These are phyloP conservation scores for Aquilaria agallochum DNA, from an alignment of 441 rosid species.

Conservation along the genomic window DNA sequence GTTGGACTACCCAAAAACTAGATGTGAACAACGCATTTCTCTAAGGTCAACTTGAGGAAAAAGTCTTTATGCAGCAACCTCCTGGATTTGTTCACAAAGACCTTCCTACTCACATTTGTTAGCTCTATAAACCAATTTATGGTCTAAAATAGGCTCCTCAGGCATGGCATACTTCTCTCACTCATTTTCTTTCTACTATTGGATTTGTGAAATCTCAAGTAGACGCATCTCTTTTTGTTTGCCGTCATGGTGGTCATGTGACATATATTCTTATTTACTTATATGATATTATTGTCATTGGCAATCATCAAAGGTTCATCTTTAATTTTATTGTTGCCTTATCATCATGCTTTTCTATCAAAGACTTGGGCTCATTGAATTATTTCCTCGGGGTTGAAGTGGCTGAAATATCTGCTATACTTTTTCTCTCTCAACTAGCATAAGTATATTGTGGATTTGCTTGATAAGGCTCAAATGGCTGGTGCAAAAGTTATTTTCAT, in stretches of 20 bases:
- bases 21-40: too few relatives aligned
- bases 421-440: conserved; percentile 2
- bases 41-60: too few relatives aligned
- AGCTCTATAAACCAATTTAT: neutral
- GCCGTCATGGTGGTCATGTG: neutral
- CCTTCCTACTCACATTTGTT: neutral
- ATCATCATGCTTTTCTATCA: neutral
- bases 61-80: too few relatives aligned
- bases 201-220: neutral
- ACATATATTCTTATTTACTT: neutral
- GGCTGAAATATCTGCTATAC: neutral
- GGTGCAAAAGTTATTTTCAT: neutral
- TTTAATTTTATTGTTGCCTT: neutral
- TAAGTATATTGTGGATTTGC: conserved; percentile 1
- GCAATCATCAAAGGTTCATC: neutral
- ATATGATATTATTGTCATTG: neutral
- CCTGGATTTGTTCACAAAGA: too few relatives aligned
- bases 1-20: too few relatives aligned
- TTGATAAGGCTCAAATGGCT: neutral
- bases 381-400: conserved; percentile 14
- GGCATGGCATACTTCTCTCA: neutral
- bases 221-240: neutral
- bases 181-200: neutral
- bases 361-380: neutral
- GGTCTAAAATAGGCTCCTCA: neutral